Conservation (phyloP, 192 early-diverging fungal species). For the Backusella tarrabulga region DNA sequence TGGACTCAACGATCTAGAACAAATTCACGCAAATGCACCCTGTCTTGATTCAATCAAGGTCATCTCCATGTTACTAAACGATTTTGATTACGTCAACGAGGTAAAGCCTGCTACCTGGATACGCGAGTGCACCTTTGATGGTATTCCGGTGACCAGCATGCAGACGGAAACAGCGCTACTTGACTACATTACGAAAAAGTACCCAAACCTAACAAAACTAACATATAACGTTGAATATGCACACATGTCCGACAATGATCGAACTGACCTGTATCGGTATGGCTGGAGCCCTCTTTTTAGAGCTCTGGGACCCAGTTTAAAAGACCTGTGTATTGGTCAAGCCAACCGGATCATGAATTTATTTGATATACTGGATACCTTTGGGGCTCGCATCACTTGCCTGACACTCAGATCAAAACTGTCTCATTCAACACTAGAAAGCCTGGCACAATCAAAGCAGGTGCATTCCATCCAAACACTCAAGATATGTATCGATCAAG, state of each 20-base stretch:
- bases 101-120: neutral
- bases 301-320: neutral
- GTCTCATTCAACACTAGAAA: neutral
- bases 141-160: neutral
- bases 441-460: neutral
- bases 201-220: neutral
- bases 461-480: neutral
- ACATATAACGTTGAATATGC: neutral
- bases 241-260: neutral
- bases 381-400: neutral
- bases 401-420: neutral
- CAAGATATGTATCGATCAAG: neutral
- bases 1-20: neutral
- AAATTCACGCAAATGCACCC: neutral
- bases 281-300: neutral
- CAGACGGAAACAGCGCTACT: neutral
- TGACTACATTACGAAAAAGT: neutral
- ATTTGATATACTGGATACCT: neutral
- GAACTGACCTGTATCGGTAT: neutral
- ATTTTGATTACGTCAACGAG: neutral
- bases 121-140: neutral
- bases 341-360: neutral
- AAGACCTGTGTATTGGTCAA: neutral
- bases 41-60: neutral
- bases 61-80: neutral